phyloP scores from a whole-genome alignment of 805 yeast genomes.

The Ogataea thermomethanolica region DNA sequence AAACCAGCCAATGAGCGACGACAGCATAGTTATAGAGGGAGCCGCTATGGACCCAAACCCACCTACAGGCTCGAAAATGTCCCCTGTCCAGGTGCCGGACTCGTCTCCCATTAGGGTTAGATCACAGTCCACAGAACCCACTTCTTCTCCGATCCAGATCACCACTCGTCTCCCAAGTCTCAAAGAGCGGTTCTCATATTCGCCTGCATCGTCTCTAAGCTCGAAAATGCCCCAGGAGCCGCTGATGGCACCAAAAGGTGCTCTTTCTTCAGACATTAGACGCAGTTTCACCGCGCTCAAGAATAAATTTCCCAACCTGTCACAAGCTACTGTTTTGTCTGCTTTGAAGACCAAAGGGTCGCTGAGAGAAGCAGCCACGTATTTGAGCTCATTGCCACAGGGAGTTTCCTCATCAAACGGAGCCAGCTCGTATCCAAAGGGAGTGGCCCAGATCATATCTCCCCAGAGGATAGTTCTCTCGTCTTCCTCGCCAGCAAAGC shows the following conservation, averaged over 20 bases:
- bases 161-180: constrained; percentile 32
- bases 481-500: constrained; percentile 18
- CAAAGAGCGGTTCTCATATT: constrained; percentile 42
- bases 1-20: constrained; percentile 15
- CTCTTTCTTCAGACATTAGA: constrained; percentile 24
- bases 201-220: constrained; percentile 14
- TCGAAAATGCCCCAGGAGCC: constrained; percentile 5
- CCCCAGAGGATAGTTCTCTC: constrained; percentile 17
- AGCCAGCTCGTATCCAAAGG: constrained; percentile 11
- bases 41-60: constrained; percentile 3
- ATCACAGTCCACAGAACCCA: constrained; percentile 10
- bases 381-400: constrained; percentile 25
- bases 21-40: constrained; percentile 15
- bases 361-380: constrained; percentile 31
- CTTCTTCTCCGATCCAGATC: constrained; percentile 24
- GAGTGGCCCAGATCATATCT: constrained; percentile 12
- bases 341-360: constrained; percentile 32
- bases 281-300: constrained; percentile 31
- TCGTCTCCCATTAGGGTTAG: constrained; percentile 38
- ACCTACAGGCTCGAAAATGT: constrained; percentile 13
- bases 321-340: constrained; percentile 29
- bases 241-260: constrained; percentile 13
- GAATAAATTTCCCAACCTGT: constrained; percentile 32
- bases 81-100: constrained; percentile 46
- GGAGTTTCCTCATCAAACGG: constrained; percentile 3